Conservation (phyloP, 73 alveolate species). For the Symbiodinium natans region DNA sequence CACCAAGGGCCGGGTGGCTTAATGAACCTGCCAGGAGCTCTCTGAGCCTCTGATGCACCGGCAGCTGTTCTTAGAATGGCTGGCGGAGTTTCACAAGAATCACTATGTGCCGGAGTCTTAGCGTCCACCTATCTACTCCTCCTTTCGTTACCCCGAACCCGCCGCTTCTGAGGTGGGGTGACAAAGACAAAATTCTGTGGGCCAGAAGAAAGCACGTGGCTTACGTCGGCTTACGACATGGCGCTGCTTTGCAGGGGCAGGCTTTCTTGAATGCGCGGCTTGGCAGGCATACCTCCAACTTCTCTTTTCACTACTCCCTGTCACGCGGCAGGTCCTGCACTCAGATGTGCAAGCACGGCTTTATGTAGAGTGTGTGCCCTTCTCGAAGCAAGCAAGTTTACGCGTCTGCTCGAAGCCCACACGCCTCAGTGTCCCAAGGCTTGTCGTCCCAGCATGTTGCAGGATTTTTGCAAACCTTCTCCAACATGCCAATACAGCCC, state of each 20-base stretch:
- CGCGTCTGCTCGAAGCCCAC: no score
- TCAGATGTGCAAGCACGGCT: no score
- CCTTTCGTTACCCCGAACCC: background rate
- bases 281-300: slow-evolving; percentile 40
- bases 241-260: background rate
- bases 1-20: no score
- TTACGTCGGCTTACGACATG: background rate
- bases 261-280: no score
- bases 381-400: no score
- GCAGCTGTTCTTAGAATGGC: slow-evolving; percentile 83
- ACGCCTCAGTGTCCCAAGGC: no score
- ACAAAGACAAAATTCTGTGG: slow-evolving; percentile 50
- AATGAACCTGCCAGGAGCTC: slow-evolving; percentile 38
- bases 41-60: slow-evolving; percentile 86
- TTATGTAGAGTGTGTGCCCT: no score
- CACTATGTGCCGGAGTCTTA: slow-evolving; percentile 34
- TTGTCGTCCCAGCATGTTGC: no score
- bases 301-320: slow-evolving; percentile 59
- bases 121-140: background rate
- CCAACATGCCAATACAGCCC: no score
- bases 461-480: no score
- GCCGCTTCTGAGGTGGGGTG: slow-evolving; percentile 90
- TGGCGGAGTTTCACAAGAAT: slow-evolving; percentile 49
- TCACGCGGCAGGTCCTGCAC: slow-evolving; percentile 32
- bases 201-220: slow-evolving; percentile 29